Base-by-base conservation (phyloP, 495 filamentous ascomycete species). In the Podospora anserina region DNA sequence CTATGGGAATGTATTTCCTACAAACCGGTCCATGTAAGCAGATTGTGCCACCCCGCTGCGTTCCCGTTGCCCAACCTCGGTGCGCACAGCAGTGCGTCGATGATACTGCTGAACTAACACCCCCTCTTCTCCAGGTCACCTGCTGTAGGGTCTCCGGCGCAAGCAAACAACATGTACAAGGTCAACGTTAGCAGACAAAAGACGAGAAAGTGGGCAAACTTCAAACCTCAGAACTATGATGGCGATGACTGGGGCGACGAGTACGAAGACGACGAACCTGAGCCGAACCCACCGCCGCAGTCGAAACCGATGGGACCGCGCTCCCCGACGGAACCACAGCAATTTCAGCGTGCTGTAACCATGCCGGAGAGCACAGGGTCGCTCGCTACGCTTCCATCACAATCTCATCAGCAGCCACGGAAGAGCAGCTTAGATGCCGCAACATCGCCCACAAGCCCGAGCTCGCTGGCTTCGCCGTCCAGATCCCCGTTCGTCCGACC, bases 181-280 rank as follows among this genome's bases (percentile, higher is more conserved):
- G 85, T 93, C 15, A 97, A 98, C 76, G 89, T 97, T 30, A 93
- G 91, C 79, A 91, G 95, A 67, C 83, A 89, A 39, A 96, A 97
- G 80, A 97, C 95, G 19, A 93, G 88, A 79, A 93, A 93, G 82
- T 99, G 95, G 95, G 90, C 94, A 13, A 89, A 97, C 72, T 95
- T 95, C 26, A 96, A 94, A 76, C 83, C 88, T 53, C 87, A 89
- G 67, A 90, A 89, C 67, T 99, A 99, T 73, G 95, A 94, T 73
- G 95, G 94, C 68, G 93, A 92, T 71, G 94, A 97, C 73, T 97
- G 95, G 92, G 95, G 93, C 56, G 91, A 90, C 61, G 91, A 92
- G 44, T 91, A 90, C 54, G 90, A 93, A 68, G 91, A 94, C 32
- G 78, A 82, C 11, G 82, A 86, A 16, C 78, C 82, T 20, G 81